These are phyloP conservation scores for Hypoxylon sp. DNA, from an alignment of 2,329 filamentous ascomycete genomes.

Conservation along the genomic window DNA sequence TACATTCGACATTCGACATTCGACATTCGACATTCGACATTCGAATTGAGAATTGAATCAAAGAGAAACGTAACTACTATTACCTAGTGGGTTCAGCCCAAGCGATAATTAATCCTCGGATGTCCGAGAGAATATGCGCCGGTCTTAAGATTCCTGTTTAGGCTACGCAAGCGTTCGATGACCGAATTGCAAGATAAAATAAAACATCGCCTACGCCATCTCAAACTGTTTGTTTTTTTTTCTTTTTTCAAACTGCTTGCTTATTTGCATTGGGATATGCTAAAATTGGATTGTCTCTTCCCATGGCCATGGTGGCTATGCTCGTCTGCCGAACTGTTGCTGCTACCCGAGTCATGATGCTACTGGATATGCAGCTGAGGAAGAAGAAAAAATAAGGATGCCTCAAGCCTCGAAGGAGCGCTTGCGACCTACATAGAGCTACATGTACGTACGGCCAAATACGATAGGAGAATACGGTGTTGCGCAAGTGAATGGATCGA, in stretches of 20 bases:
- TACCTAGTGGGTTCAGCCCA: conserved; percentile 12
- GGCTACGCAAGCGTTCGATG: conserved; percentile 21
- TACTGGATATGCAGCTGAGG: too few species aligned
- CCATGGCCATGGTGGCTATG: conserved; percentile 22
- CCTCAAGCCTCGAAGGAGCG: conserved; percentile 23
- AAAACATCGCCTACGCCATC: conserved; percentile 4
- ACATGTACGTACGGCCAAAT: conserved; percentile 27
- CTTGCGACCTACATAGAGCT: conserved; percentile 17
- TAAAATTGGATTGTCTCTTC: conserved; percentile 29
- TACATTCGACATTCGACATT: too few species aligned
- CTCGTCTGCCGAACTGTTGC: too few species aligned
- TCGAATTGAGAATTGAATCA: background rate
- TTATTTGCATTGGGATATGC: conserved; percentile 11
- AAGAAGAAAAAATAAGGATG: too few species aligned
- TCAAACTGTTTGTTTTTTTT: conserved; percentile 9
- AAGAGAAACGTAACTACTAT: conserved; percentile 19
- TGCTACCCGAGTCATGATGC: too few species aligned
- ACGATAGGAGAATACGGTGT: conserved; percentile 39
- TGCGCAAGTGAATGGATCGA: conserved; percentile 37
- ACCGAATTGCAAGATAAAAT: too few species aligned
- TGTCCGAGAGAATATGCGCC: conserved; percentile 21
- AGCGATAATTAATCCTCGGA: conserved; percentile 17
- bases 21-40: too few species aligned
- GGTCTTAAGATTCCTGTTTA: conserved; percentile 20
- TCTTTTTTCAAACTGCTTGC: conserved; percentile 1